Evolutionary conservation across 2,329 filamentous ascomycete genomes (phyloP).

Genomic region (Monosporascus sp.): DNA sequence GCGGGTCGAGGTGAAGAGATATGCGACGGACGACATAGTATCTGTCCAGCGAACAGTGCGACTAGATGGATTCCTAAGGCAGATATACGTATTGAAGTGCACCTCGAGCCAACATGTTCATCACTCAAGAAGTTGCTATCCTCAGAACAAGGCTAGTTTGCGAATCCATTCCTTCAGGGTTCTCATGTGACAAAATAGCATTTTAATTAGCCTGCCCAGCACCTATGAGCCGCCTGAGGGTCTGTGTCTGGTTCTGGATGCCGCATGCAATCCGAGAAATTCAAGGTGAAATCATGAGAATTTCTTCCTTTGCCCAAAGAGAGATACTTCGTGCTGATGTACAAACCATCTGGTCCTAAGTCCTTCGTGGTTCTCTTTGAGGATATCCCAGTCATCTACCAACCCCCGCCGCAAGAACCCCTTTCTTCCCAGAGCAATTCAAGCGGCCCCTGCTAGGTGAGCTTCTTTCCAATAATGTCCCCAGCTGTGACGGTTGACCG

Average conservation of each 20-base stretch:
- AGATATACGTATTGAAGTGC: slow-evolving; percentile 2
- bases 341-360: neutral
- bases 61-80: slow-evolving; percentile 2
- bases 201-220: neutral
- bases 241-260: too few relatives aligned
- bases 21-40: neutral
- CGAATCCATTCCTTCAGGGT: neutral
- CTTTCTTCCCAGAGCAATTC: too few relatives aligned
- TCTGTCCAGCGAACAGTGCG: neutral
- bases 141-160: neutral
- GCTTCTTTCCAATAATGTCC: neutral
- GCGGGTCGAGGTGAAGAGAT: neutral
- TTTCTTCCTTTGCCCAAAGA: neutral
- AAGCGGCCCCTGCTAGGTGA: neutral
- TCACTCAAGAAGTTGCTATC: neutral
- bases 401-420: neutral
- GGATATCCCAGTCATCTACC: neutral
- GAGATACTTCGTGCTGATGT: slow-evolving; percentile 2
- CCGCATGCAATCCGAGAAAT: neutral
- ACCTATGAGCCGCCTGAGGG: too few relatives aligned
- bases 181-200: neutral
- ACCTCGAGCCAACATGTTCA: slow-evolving; percentile 3
- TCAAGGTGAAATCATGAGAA: neutral
- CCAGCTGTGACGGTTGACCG: too few relatives aligned
- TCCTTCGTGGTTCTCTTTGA: neutral